phyloP scores from a whole-genome alignment of 2,329 filamentous ascomycete genomes.

The Paracoccidioides brasiliensis region DNA sequence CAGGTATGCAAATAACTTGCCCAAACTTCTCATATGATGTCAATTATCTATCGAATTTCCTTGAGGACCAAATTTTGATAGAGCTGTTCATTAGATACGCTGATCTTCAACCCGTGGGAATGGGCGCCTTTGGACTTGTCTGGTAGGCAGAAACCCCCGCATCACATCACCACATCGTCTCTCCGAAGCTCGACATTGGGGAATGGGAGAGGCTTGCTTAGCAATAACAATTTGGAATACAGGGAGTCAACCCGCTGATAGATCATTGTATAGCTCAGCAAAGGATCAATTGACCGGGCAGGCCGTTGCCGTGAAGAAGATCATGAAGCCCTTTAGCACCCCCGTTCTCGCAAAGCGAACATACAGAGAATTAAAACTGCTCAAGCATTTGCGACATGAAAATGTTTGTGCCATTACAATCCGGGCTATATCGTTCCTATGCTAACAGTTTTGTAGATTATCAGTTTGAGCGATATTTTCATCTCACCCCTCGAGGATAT shows the following conservation, averaged over 20 bases:
- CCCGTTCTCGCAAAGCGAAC: slow-evolving; percentile 94
- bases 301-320: slow-evolving; percentile 98
- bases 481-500: slow-evolving; percentile 98
- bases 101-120: slow-evolving; percentile 94
- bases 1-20: slow-evolving; percentile 47
- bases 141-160: slow-evolving; percentile 50
- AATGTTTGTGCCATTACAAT: slow-evolving; percentile 50
- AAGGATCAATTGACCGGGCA: slow-evolving; percentile 95
- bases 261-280: slow-evolving; percentile 55
- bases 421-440: not conserved
- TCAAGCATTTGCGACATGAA: slow-evolving; percentile 94
- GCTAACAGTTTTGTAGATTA: slow-evolving; percentile 49
- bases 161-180: not conserved
- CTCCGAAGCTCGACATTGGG: not conserved
- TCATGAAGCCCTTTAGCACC: slow-evolving; percentile 99
- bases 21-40: not conserved
- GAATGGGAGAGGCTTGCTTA: not conserved
- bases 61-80: not conserved
- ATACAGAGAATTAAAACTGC: slow-evolving; percentile 89
- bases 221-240: not conserved
- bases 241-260: slow-evolving; percentile 1
- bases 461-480: slow-evolving; percentile 98
- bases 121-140: slow-evolving; percentile 96
- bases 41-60: not conserved
- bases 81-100: slow-evolving; percentile 55